Conservation (phyloP, 768 basidiomycete species). For the Mycena kentingensis region DNA sequence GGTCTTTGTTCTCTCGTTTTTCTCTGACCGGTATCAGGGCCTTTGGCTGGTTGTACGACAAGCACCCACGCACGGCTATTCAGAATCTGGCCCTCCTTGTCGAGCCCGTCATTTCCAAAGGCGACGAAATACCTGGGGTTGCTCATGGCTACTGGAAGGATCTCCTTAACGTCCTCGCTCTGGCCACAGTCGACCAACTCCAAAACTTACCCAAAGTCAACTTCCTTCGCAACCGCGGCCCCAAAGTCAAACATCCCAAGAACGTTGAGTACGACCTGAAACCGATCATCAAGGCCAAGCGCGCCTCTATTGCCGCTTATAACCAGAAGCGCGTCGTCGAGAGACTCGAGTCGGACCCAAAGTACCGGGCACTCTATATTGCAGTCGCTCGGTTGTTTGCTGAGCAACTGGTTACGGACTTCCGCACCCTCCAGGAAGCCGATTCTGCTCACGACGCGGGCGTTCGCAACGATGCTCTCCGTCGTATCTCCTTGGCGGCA, state of each 20-base stretch:
- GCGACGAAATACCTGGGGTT: constrained; percentile 28
- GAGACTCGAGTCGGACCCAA: constrained; percentile 46
- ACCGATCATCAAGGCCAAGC: constrained; percentile 27
- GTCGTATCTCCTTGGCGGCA: constrained; percentile 54
- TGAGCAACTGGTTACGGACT: constrained; percentile 51
- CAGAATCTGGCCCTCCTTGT: constrained; percentile 57
- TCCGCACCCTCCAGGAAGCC: constrained; percentile 40
- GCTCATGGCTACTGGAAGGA: constrained; percentile 79
- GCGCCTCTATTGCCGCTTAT: constrained; percentile 24
- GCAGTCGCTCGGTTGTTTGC: constrained; percentile 63
- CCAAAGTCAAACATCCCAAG: neutral
- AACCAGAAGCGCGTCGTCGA: constrained; percentile 38
- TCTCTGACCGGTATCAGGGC: constrained; percentile 33
- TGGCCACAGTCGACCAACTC: constrained; percentile 59
- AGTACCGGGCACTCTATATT: constrained; percentile 65
- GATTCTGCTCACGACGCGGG: constrained; percentile 34
- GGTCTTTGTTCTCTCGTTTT: neutral
- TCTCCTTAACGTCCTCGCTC: constrained; percentile 64
- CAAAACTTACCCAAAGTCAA: constrained; percentile 21
- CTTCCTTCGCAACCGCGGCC: constrained; percentile 34
- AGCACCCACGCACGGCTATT: constrained; percentile 73
- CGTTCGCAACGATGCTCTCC: constrained; percentile 35
- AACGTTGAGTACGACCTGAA: constrained; percentile 8
- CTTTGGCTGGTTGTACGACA: constrained; percentile 68
- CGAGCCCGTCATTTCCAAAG: constrained; percentile 46